Conservation (phyloP, 2,329 filamentous ascomycete species). For the Drechslera avenae region DNA sequence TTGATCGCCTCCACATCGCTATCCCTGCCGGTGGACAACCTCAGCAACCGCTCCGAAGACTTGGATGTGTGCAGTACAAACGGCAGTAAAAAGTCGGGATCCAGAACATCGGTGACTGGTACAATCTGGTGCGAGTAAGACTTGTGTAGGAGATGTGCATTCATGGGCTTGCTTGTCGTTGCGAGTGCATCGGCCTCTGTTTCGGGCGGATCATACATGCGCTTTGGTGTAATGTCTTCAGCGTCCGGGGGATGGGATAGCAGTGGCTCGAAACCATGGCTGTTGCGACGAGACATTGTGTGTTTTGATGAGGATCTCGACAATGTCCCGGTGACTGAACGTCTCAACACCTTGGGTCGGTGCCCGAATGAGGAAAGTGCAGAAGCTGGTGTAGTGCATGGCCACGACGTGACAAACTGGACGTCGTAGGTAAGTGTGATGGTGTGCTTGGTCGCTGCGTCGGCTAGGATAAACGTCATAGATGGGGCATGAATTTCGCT, state of each 20-base stretch:
- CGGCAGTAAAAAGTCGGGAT: slow-evolving; percentile 32
- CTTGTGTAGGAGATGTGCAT: slow-evolving; percentile 49
- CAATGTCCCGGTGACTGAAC: slow-evolving; percentile 28
- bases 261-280: slow-evolving; percentile 44
- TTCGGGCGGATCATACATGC: slow-evolving; percentile 25
- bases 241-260: slow-evolving; percentile 43
- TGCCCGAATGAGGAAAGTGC: slow-evolving; percentile 20
- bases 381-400: slow-evolving; percentile 54
- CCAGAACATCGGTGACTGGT: slow-evolving; percentile 39
- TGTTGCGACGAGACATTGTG: slow-evolving; percentile 37
- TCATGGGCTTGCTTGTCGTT: slow-evolving; percentile 28
- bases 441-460: slow-evolving; percentile 18
- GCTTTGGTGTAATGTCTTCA: slow-evolving; percentile 32
- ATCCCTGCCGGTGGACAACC: slow-evolving; percentile 13
- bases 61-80: slow-evolving; percentile 29
- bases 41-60: slow-evolving; percentile 22
- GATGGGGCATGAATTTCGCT: slow-evolving; percentile 35
- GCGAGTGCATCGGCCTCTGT: slow-evolving; percentile 16
- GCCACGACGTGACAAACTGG: slow-evolving; percentile 60
- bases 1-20: slow-evolving; percentile 14
- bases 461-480: slow-evolving; percentile 42
- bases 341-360: slow-evolving; percentile 31
- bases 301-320: slow-evolving; percentile 43
- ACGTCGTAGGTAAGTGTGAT: slow-evolving; percentile 57
- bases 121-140: slow-evolving; percentile 47